phyloP scores from a whole-genome alignment of 306 rosid species.

The Fragaria nilgerrensis region DNA sequence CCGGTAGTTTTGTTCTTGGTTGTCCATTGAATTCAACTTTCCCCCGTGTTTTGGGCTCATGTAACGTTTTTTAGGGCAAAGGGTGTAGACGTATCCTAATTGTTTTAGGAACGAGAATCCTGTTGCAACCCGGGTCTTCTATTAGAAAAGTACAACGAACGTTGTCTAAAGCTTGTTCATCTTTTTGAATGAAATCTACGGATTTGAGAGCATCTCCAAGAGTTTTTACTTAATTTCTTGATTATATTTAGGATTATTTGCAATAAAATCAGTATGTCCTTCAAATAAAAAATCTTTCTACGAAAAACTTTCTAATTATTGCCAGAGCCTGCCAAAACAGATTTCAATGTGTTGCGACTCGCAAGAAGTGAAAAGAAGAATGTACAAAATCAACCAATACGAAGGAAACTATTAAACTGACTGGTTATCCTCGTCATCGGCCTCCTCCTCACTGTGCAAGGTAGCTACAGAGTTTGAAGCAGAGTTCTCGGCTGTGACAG shows the following conservation, averaged over 20 bases:
- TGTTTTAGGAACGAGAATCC: neutral
- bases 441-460: constrained; percentile 36
- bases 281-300: no score
- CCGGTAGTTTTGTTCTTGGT: neutral
- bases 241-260: no score
- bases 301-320: no score
- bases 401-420: constrained; percentile 29
- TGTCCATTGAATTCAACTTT: neutral
- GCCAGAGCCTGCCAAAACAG: constrained; percentile 23
- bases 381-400: constrained; percentile 9
- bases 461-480: constrained; percentile 58
- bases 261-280: no score
- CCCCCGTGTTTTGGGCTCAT: neutral
- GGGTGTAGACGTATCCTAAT: neutral
- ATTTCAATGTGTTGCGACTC: constrained; percentile 25
- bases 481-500: constrained; percentile 81
- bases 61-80: neutral
- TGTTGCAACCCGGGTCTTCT: neutral
- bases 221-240: no score
- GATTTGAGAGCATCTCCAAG: no score
- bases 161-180: neutral
- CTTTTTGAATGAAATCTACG: no score
- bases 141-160: no score
- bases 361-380: constrained; percentile 23
- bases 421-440: constrained; percentile 34